These are phyloP conservation scores for Aspergillus pseudoterreus DNA, from an alignment of 2,329 filamentous ascomycete genomes.

Conservation along the genomic window DNA sequence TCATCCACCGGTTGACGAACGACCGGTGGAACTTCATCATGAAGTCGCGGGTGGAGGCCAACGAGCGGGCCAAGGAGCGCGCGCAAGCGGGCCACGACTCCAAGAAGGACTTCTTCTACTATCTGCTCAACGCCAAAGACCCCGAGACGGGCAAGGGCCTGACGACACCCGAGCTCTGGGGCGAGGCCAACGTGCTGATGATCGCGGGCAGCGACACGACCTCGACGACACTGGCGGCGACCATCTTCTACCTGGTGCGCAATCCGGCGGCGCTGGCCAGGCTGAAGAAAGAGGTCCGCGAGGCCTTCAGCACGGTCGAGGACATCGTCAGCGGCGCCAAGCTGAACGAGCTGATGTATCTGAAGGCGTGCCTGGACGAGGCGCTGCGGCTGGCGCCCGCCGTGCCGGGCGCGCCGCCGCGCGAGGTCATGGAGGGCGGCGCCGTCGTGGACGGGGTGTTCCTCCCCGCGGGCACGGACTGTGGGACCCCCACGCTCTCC, in stretches of 20 bases:
- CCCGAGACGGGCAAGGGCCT: conserved; percentile 68
- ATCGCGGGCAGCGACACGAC: conserved; percentile 71
- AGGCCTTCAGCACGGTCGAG: conserved; percentile 31
- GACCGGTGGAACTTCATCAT: conserved; percentile 67
- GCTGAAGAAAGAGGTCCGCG: conserved; percentile 35
- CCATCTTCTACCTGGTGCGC: conserved; percentile 40
- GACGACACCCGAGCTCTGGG: conserved; percentile 64
- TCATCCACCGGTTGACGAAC: conserved; percentile 64
- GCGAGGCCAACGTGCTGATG: conserved; percentile 68
- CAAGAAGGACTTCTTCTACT: conserved; percentile 72
- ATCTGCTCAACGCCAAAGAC: conserved; percentile 67
- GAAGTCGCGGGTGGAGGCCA: conserved; percentile 65
- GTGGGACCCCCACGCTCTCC: conserved; percentile 64
- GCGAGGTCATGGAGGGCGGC: conserved; percentile 38
- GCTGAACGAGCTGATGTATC: conserved; percentile 36
- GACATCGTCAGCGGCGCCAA: conserved; percentile 34
- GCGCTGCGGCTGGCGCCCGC: conserved; percentile 39
- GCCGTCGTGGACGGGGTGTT: conserved; percentile 35
- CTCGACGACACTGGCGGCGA: conserved; percentile 55
- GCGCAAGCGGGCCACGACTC: conserved; percentile 60
- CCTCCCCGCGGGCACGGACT: conserved; percentile 53
- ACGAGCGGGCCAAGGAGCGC: conserved; percentile 58
- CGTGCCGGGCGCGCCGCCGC: conserved; percentile 35
- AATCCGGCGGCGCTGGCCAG: conserved; percentile 27
- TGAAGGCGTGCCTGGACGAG: conserved; percentile 42